Conservation (phyloP, 2,329 filamentous ascomycete species). For the Ophiosphaerella herpotricha region DNA sequence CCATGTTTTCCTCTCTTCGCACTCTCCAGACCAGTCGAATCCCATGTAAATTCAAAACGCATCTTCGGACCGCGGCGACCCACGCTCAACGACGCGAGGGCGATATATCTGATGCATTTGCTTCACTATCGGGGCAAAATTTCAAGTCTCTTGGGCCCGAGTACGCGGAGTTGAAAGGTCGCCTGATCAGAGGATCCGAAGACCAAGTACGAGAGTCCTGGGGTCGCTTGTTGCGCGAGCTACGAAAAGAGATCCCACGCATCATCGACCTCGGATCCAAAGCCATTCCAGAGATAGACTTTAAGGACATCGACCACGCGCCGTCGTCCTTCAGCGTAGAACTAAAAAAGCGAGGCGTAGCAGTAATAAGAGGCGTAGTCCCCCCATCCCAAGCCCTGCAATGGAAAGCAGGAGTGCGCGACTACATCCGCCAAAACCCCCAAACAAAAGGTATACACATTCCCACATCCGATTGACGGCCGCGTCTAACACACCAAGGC, state of each 20-base stretch:
- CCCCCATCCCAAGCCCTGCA: constrained; percentile 50
- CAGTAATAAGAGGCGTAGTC: constrained; percentile 53
- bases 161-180: constrained; percentile 52
- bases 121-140: constrained; percentile 53
- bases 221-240: constrained; percentile 49
- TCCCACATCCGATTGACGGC: background rate
- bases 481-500: constrained; percentile 28
- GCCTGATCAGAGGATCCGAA: constrained; percentile 55
- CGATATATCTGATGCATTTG: constrained; percentile 58
- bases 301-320: constrained; percentile 53
- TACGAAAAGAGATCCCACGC: constrained; percentile 52
- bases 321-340: constrained; percentile 61
- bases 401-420: constrained; percentile 50
- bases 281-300: constrained; percentile 54
- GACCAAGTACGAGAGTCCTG: constrained; percentile 52
- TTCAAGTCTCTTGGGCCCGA: constrained; percentile 52
- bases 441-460: constrained; percentile 44
- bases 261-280: constrained; percentile 50
- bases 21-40: constrained; percentile 28
- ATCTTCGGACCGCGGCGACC: constrained; percentile 37
- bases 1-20: constrained; percentile 38
- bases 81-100: constrained; percentile 51
- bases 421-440: constrained; percentile 54
- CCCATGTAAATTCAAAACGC: constrained; percentile 9
- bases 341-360: constrained; percentile 61